phyloP scores from a whole-genome alignment of 1,139 yeast species.

The Diutina mesorugosa region DNA sequence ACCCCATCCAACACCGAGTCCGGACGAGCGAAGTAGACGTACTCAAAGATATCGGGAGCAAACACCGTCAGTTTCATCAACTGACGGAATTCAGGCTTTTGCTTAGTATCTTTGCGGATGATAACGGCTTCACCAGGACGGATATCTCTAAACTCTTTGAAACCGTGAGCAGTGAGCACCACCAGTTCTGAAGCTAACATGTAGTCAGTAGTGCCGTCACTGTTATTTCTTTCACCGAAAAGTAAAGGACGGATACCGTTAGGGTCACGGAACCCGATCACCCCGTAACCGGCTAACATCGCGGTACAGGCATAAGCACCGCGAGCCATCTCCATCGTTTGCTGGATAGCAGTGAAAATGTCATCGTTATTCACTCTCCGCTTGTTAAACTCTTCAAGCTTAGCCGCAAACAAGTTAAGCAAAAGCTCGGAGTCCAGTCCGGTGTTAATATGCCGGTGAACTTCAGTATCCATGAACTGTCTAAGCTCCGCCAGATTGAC shows the following conservation, averaged over 20 bases:
- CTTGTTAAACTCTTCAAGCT: constrained; percentile 83
- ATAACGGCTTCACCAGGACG: constrained; percentile 95
- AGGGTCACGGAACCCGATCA: constrained; percentile 94
- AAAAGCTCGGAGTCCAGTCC: constrained; percentile 91
- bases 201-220: constrained; percentile 70
- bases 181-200: constrained; percentile 96
- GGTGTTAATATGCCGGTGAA: constrained; percentile 94
- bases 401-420: constrained; percentile 82
- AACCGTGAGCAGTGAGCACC: constrained; percentile 89
- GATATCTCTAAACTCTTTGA: constrained; percentile 64
- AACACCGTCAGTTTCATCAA: constrained; percentile 68
- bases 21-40: constrained; percentile 95
- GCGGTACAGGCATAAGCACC: constrained; percentile 97
- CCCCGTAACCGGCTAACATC: constrained; percentile 90
- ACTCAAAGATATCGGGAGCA: constrained; percentile 94
- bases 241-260: constrained; percentile 90
- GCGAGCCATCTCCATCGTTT: constrained; percentile 67
- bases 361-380: constrained; percentile 87
- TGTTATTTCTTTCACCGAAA: constrained; percentile 63
- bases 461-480: constrained; percentile 77
- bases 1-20: constrained; percentile 94
- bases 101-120: constrained; percentile 53
- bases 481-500: constrained; percentile 75
- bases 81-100: constrained; percentile 70
- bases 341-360: constrained; percentile 73